A percentile compares a stretch with the other conserved stretches of the same genome.
phyloP scores from a whole-genome alignment of 2,329 filamentous ascomycete species.

The Hypoxylon sp. region DNA sequence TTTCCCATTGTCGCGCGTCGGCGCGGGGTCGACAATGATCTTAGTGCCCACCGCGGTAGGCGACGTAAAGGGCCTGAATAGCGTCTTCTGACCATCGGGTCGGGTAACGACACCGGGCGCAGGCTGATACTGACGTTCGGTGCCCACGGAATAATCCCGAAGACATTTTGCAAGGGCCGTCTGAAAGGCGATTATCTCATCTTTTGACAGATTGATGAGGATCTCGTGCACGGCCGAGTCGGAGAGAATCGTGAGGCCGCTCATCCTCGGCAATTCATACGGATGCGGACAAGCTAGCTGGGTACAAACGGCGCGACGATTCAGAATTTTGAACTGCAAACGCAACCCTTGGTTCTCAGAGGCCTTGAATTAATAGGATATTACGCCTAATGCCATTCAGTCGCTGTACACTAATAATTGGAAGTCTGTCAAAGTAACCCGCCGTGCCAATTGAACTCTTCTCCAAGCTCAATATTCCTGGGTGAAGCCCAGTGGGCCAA shows the following conservation, averaged over 20 bases:
- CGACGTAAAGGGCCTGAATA: constrained; percentile 8
- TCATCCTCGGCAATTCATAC: constrained; percentile 8
- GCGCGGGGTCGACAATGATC: constrained; percentile 9
- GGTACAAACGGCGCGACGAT: background rate
- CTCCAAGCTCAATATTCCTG: background rate
- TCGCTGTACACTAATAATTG: no score
- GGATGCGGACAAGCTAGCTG: background rate
- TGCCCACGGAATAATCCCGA: background rate
- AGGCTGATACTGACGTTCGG: constrained; percentile 9
- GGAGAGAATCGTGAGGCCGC: constrained; percentile 6
- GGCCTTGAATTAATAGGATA: background rate
- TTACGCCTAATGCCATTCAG: background rate
- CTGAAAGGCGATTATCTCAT: background rate
- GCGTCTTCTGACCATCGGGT: background rate
- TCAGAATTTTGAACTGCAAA: background rate
- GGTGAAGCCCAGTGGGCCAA: background rate
- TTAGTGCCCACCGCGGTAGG: constrained; percentile 1
- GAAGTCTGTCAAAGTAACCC: no score
- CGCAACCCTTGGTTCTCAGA: background rate
- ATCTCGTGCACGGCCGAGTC: constrained; percentile 2
- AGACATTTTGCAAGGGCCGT: background rate
- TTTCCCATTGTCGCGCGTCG: background rate
- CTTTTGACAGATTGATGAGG: background rate
- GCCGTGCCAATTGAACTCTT: background rate
- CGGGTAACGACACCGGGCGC: constrained; percentile 1